Evolutionary conservation across 352 stramenopile species (phyloP).

Genomic region (Phytophthora crassamura): DNA sequence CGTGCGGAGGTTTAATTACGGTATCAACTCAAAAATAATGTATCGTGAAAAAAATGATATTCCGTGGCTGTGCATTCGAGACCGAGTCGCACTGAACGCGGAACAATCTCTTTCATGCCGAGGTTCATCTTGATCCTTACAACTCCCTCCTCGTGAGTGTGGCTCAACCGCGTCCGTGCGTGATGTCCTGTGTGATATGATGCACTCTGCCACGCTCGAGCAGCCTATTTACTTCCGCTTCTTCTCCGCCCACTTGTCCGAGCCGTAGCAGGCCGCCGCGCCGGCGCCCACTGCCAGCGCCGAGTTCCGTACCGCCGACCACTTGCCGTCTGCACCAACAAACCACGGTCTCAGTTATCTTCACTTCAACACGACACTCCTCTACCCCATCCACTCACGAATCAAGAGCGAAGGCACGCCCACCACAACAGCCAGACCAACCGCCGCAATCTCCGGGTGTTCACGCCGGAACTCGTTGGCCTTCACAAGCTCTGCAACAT

Average conservation of each 20-base stretch:
- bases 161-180: conserved; percentile 2
- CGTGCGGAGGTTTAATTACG: too few species aligned
- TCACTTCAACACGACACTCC: neutral
- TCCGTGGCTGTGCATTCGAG: too few species aligned
- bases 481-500: conserved; percentile 66
- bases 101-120: neutral
- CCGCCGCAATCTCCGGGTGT: conserved; percentile 68
- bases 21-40: too few species aligned
- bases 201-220: conserved; percentile 12
- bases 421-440: conserved; percentile 61
- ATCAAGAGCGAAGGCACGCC: conserved; percentile 71
- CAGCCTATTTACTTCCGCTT: conserved; percentile 44
- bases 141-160: conserved; percentile 20
- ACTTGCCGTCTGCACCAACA: conserved; percentile 61
- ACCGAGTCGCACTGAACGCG: neutral
- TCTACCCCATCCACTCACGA: conserved; percentile 48
- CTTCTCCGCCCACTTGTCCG: conserved; percentile 66
- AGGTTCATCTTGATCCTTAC: conserved; percentile 39
- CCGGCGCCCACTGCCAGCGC: conserved; percentile 65
- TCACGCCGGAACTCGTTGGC: conserved; percentile 77
- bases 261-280: conserved; percentile 62
- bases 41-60: too few species aligned
- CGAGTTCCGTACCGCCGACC: conserved; percentile 64
- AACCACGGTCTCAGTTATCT: neutral
- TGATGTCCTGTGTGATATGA: conserved; percentile 24